Percentiles rank a stretch among this genome's conserved stretches.
phyloP scores from a whole-genome alignment of 208 protist genomes.

The Entamoeba dispar region DNA sequence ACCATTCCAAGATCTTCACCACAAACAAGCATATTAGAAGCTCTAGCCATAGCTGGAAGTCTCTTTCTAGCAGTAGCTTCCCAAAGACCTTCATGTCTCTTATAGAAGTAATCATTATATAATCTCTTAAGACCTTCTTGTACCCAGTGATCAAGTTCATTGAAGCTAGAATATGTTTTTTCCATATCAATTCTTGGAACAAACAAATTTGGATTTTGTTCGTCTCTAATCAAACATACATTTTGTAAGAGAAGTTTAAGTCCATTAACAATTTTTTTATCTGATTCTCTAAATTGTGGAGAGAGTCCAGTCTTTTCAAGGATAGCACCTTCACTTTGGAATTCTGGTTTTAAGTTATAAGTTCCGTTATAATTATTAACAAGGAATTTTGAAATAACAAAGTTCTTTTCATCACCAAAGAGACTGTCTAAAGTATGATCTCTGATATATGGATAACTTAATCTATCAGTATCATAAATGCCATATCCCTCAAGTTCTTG shows the following conservation, averaged over 20 bases:
- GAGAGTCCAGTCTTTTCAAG: neutral
- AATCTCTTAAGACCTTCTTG: slow-evolving; percentile 14
- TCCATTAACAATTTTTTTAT: neutral
- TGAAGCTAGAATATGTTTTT: slow-evolving; percentile 21
- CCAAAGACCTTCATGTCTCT: slow-evolving; percentile 24
- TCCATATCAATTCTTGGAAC: slow-evolving; percentile 35
- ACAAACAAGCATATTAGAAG: slow-evolving; percentile 47
- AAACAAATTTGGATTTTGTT: slow-evolving; percentile 24
- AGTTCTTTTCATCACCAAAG: neutral
- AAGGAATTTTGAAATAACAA: neutral
- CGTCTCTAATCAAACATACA: neutral
- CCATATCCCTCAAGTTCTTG: slow-evolving; percentile 7
- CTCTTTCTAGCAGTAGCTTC: neutral
- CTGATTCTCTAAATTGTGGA: slow-evolving; percentile 30
- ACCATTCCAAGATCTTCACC: slow-evolving; percentile 52
- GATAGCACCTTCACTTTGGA: neutral
- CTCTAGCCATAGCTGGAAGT: slow-evolving; percentile 23
- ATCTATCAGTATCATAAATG: slow-evolving; percentile 10
- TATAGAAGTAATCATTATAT: slow-evolving; percentile 38
- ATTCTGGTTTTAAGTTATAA: slow-evolving; percentile 18
- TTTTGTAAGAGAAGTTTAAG: neutral
- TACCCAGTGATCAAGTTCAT: neutral
- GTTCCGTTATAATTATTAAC: neutral
- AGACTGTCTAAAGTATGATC: neutral
- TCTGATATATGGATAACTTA: slow-evolving; percentile 4